phyloP scores from a whole-genome alignment of 2,329 filamentous ascomycete genomes.

The Chrysoporthe cubensis region DNA sequence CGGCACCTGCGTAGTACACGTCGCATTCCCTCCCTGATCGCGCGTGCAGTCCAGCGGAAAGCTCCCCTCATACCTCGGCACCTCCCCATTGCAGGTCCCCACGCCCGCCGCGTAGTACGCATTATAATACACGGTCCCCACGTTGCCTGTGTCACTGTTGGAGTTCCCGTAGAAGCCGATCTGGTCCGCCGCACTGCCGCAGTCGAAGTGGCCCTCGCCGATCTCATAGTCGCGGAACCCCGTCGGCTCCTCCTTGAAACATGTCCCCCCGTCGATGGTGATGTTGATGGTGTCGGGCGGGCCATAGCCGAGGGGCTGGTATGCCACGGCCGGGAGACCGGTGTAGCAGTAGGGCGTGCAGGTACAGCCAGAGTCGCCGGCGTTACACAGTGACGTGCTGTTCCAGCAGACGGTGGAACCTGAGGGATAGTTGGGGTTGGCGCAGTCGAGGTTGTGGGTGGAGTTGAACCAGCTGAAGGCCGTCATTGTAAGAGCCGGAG shows the following conservation, averaged over 20 bases:
- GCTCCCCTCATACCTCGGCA: constrained; percentile 16
- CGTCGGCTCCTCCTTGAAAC: constrained; percentile 5
- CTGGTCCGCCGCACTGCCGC: constrained; percentile 13
- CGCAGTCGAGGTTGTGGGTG: constrained; percentile 24
- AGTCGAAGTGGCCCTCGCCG: constrained; percentile 19
- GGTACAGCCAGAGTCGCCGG: not conserved
- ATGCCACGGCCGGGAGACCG: constrained; percentile 10
- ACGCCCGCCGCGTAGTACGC: not conserved
- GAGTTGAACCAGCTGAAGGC: constrained; percentile 25
- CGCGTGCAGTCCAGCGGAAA: constrained; percentile 22
- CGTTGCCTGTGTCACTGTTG: constrained; percentile 9
- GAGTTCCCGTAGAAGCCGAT: constrained; percentile 23
- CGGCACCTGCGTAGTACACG: constrained; percentile 23
- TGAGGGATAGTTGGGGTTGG: constrained; percentile 17
- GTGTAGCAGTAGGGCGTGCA: constrained; percentile 22
- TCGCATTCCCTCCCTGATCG: constrained; percentile 24
- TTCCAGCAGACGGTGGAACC: constrained; percentile 21
- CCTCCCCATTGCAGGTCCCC: constrained; percentile 5
- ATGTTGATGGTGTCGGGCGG: constrained; percentile 20
- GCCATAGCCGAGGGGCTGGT: constrained; percentile 21
- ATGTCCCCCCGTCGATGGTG: constrained; percentile 9
- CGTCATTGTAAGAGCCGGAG: constrained; percentile 11
- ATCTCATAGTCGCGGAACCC: constrained; percentile 16
- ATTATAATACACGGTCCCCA: constrained; percentile 9
- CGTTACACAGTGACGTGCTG: constrained; percentile 5